These are phyloP conservation scores for Ophiocordyceps camponoti-rufipedis DNA, from an alignment of 2,329 filamentous ascomycete species.

Conservation along the genomic window DNA sequence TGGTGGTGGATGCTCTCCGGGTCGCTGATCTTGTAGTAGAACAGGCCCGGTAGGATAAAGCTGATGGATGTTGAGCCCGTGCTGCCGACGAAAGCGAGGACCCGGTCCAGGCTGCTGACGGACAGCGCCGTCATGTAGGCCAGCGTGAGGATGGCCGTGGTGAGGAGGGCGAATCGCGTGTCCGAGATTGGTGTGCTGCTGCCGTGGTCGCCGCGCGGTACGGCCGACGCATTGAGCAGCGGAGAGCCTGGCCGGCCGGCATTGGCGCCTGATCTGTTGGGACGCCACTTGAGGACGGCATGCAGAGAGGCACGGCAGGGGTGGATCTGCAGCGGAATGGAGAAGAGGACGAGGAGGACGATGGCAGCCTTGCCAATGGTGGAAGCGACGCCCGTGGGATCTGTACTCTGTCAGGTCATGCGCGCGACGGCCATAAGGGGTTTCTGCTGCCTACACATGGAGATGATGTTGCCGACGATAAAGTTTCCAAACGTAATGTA, in stretches of 20 bases:
- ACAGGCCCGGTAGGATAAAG: conserved; percentile 88
- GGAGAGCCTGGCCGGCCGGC: conserved; percentile 21
- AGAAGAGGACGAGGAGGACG: conserved; percentile 90
- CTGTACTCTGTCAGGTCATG: conserved; percentile 10
- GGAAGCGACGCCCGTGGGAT: conserved; percentile 41
- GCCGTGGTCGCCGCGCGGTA: conserved; percentile 29
- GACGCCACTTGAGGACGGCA: conserved; percentile 85
- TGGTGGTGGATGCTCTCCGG: conserved; percentile 79
- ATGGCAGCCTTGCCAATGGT: conserved; percentile 93
- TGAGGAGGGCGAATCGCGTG: conserved; percentile 73
- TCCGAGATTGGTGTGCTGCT: conserved; percentile 57
- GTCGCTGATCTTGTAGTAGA: conserved; percentile 96
- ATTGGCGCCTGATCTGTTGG: conserved; percentile 25
- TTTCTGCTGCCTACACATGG: conserved; percentile 49
- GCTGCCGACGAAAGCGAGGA: conserved; percentile 86
- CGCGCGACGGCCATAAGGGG: not conserved
- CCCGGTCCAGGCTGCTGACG: conserved; percentile 73
- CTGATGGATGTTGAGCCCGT: conserved; percentile 92
- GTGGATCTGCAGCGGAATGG: conserved; percentile 87
- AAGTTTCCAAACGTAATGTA: conserved; percentile 90
- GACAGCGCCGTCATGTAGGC: conserved; percentile 83
- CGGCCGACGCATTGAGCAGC: conserved; percentile 19
- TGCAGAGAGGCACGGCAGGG: conserved; percentile 91
- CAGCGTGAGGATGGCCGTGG: conserved; percentile 65
- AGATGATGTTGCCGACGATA: conserved; percentile 81